A percentile compares a stretch with the other conserved stretches of the same genome.
Evolutionary conservation across 2,329 filamentous ascomycete species (phyloP).

Genomic region (Colletotrichum sp.): DNA sequence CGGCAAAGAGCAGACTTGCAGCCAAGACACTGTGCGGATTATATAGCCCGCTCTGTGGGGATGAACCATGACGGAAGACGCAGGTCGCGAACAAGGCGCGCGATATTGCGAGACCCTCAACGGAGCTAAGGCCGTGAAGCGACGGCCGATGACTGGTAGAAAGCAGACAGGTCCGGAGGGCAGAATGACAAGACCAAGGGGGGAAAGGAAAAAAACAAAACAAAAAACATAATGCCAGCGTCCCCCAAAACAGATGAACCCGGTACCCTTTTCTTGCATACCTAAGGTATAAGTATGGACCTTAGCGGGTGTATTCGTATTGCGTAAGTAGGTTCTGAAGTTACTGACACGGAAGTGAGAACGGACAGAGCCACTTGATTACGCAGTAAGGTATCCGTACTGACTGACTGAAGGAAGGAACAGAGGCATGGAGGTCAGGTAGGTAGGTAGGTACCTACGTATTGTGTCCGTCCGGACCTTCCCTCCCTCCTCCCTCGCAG

Average conservation of each 20-base stretch:
- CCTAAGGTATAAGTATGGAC: not conserved
- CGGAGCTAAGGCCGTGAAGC: slow-evolving; percentile 4
- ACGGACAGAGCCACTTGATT: not conserved
- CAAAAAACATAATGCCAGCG: not conserved
- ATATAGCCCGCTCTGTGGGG: not conserved
- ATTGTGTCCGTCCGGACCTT: not conserved
- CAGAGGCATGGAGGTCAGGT: too few relatives aligned
- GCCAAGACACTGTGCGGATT: not conserved
- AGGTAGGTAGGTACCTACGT: not conserved
- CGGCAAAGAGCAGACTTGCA: not conserved
- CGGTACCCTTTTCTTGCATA: not conserved
- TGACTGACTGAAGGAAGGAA: not conserved
- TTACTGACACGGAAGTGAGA: not conserved
- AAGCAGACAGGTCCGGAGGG: not conserved
- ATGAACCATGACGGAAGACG: not conserved
- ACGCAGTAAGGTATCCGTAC: not conserved
- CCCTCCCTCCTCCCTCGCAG: not conserved
- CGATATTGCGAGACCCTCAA: not conserved
- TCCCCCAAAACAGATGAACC: not conserved
- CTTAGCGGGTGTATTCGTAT: not conserved
- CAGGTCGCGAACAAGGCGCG: not conserved
- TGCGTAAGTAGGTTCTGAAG: not conserved
- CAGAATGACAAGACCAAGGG: not conserved
- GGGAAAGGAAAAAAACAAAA: not conserved
- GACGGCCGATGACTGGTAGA: not conserved